A percentile compares a stretch with the other conserved stretches of the same genome.
phyloP scores from a whole-genome alignment of 2,329 filamentous ascomycete genomes.

The Acrocalymma vagum region DNA sequence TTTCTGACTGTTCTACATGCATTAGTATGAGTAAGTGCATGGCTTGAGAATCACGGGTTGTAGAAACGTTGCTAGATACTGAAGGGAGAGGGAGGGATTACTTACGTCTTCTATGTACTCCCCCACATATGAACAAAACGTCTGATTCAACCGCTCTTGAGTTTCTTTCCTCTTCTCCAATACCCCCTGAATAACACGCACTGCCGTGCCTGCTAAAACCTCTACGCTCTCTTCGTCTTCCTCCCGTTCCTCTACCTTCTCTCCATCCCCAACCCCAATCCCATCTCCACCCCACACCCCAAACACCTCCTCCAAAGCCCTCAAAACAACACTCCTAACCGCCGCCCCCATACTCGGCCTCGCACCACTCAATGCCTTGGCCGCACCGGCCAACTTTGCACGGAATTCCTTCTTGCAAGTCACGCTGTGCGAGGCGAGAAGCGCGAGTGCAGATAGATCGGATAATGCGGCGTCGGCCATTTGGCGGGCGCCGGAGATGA shows the following conservation, averaged over 20 bases:
- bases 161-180: constrained; percentile 11
- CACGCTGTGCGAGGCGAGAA: constrained; percentile 33
- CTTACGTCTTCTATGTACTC: constrained; percentile 3
- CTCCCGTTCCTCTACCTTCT: too few relatives aligned
- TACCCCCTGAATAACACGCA: constrained; percentile 13
- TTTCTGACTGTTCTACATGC: not conserved
- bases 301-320: constrained; percentile 54
- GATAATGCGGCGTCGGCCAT: constrained; percentile 64
- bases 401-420: constrained; percentile 58
- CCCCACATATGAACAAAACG: constrained; percentile 15
- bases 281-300: constrained; percentile 7
- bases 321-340: constrained; percentile 61
- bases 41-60: too few relatives aligned
- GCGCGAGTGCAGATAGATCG: constrained; percentile 57
- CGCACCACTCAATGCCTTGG: constrained; percentile 61
- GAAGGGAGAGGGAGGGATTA: not conserved
- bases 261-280: too few relatives aligned
- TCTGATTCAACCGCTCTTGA: constrained; percentile 2
- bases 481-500: constrained; percentile 63
- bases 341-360: constrained; percentile 67
- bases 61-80: too few relatives aligned
- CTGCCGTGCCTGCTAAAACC: constrained; percentile 13
- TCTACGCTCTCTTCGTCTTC: constrained; percentile 4
- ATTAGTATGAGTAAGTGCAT: not conserved
- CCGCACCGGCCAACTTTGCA: constrained; percentile 67